A percentile compares a stretch with the other conserved stretches of the same genome.
Conservation (phyloP, 2,329 filamentous ascomycete species). For the Calonectria crousiana region DNA sequence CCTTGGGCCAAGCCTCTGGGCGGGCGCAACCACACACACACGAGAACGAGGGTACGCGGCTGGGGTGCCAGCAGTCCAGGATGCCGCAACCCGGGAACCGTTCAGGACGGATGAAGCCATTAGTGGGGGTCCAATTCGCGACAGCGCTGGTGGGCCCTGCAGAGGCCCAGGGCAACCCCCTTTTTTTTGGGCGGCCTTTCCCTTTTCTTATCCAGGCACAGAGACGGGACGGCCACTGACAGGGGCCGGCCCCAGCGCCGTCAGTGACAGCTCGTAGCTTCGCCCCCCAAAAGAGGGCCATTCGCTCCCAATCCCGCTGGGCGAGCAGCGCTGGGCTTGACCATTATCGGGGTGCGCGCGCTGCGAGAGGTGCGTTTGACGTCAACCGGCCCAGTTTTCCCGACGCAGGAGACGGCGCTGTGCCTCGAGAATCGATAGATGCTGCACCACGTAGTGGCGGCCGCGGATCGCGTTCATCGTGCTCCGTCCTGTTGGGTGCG, state of each 20-base stretch:
- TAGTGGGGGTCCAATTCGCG: slow-evolving; percentile 20
- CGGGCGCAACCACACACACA: not conserved
- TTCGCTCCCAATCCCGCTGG: not conserved
- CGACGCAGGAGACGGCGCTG: not conserved
- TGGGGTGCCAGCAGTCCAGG: not conserved
- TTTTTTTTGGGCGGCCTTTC: not conserved
- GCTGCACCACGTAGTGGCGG: not conserved
- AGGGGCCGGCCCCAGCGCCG: not conserved
- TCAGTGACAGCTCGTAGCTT: not conserved
- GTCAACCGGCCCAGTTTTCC: not conserved
- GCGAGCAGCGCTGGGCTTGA: not conserved
- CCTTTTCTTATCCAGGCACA: not conserved
- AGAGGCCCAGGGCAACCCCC: not conserved
- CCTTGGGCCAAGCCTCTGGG: not conserved
- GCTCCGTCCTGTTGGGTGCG: not conserved
- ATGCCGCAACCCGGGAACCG: slow-evolving; percentile 18
- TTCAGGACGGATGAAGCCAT: slow-evolving; percentile 25
- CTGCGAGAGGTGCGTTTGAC: not conserved
- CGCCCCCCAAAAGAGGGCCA: not conserved
- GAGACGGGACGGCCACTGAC: not conserved
- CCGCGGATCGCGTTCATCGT: not conserved
- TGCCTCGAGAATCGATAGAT: not conserved
- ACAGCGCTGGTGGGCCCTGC: not conserved
- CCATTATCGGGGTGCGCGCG: not conserved
- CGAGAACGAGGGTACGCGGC: slow-evolving; percentile 9